Base-by-base conservation (phyloP, 352 stramenopile genomes). In the Peronospora belbahrii region DNA sequence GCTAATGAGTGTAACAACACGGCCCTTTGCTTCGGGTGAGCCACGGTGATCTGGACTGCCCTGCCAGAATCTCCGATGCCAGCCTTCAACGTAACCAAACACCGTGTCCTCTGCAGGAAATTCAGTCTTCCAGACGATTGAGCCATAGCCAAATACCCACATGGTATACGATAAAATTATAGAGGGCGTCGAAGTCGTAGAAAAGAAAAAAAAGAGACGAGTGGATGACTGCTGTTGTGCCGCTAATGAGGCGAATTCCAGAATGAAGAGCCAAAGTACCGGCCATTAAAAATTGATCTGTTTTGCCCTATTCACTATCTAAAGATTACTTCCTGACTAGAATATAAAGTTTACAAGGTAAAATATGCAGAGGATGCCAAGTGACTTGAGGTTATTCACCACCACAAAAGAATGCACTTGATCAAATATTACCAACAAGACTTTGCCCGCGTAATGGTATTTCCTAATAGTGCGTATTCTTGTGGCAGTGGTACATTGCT, bases 61-160 rank as follows among this genome's bases (percentile, higher is more conserved):
- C 52, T 95, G 85, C 83, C 83, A 95, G 63, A 95, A 95, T 44
- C 85, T 80, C 17, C 85, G 78, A 52, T 89, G 76, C 65, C 68
- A 95, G 53, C 85, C 85, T 22, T 88, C 61, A 13, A 93, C 81
- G 64, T 84, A 90, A 44, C 73, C 71, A 48, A 84, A 85, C 23
- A 76, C 49, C 25, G 68, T 83, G 39, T 83, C 68, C 24, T 85
- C 68, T 2, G 74, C 73, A 0, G 69, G 72, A 57, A 84, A 85
- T 11, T 71, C 74, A 1, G 71, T 86, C 66, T 86, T 86, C 72
- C 75, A 89, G 38, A 87, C 71, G 40, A 87, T 85, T 20, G 73
- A 87, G n/a, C 73, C 73, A 64, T 86, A 88, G 56, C 76, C 76
- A 59, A 88, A 88, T n/a, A 88, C 76, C 76, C 76, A 88, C 77